Evolutionary conservation across 441 rosid genomes (phyloP).

Genomic region (Sinapis alba): DNA sequence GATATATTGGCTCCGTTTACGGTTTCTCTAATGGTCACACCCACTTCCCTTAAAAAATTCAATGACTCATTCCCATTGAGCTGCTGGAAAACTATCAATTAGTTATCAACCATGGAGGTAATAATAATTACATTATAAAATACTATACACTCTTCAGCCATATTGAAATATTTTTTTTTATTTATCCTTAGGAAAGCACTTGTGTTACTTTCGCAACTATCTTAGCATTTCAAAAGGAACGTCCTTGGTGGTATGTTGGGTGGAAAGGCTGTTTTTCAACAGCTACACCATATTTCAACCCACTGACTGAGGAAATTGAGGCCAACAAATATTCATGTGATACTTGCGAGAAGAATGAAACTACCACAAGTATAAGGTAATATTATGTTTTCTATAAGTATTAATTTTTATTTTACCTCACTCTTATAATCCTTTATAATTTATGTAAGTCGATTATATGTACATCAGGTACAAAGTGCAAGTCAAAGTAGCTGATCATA

Average conservation of each 20-base stretch:
- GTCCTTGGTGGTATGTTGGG: not conserved
- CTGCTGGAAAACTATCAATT: not conserved
- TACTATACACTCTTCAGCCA: not conserved
- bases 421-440: not conserved
- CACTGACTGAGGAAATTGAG: not conserved
- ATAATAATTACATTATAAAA: not conserved
- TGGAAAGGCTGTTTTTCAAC: not conserved
- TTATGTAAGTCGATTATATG: not conserved
- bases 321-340: not conserved
- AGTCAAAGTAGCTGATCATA: not conserved
- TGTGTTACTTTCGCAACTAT: not conserved
- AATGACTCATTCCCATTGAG: not conserved
- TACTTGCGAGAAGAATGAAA: not conserved
- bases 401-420: not conserved
- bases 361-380: not conserved
- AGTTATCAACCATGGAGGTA: not conserved
- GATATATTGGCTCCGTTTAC: not conserved
- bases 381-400: not conserved
- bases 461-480: not conserved
- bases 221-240: not conserved
- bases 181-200: not conserved
- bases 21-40: not conserved
- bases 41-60: not conserved
- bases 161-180: not conserved
- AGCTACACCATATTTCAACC: not conserved